Conservation (phyloP, 495 filamentous ascomycete species). For the Sphaerosporella brunnea region DNA sequence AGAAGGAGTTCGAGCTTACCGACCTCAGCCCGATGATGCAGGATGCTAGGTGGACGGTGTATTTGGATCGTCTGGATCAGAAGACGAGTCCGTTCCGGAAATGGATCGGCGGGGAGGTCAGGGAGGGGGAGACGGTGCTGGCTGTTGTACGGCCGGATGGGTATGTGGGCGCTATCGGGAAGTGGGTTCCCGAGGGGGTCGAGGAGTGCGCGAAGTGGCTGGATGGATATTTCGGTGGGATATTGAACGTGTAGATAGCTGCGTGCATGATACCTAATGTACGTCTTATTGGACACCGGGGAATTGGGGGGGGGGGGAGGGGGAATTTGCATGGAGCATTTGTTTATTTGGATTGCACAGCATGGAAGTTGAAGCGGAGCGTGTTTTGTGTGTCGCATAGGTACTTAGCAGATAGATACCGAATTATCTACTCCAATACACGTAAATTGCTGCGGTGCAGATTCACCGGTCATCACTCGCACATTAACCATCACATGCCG, state of each 20-base stretch:
- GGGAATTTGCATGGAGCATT: too few relatives aligned
- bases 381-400: too few relatives aligned
- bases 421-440: too few relatives aligned
- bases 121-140: slow-evolving; percentile 35
- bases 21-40: slow-evolving; percentile 41
- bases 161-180: slow-evolving; percentile 43
- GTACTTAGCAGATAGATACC: too few relatives aligned
- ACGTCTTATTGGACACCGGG: too few relatives aligned
- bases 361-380: too few relatives aligned
- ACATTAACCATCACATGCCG: too few relatives aligned
- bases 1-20: slow-evolving; percentile 39
- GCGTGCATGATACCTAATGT: neutral
- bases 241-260: slow-evolving; percentile 28
- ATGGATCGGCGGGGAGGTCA: slow-evolving; percentile 39
- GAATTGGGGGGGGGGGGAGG: too few relatives aligned
- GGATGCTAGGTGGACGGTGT: slow-evolving; percentile 48
- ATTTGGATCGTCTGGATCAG: slow-evolving; percentile 42
- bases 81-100: slow-evolving; percentile 37
- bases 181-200: slow-evolving; percentile 30
- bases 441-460: too few relatives aligned
- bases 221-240: slow-evolving; percentile 41
- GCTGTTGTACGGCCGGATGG: slow-evolving; percentile 50
- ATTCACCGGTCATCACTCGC: too few relatives aligned
- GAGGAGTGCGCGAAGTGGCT: slow-evolving; percentile 36
- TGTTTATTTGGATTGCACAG: too few relatives aligned